Percentiles rank a stretch among this genome's conserved stretches.
Conservation (phyloP, 2,329 filamentous ascomycete genomes). For the Cordyceps fumosorosea region DNA sequence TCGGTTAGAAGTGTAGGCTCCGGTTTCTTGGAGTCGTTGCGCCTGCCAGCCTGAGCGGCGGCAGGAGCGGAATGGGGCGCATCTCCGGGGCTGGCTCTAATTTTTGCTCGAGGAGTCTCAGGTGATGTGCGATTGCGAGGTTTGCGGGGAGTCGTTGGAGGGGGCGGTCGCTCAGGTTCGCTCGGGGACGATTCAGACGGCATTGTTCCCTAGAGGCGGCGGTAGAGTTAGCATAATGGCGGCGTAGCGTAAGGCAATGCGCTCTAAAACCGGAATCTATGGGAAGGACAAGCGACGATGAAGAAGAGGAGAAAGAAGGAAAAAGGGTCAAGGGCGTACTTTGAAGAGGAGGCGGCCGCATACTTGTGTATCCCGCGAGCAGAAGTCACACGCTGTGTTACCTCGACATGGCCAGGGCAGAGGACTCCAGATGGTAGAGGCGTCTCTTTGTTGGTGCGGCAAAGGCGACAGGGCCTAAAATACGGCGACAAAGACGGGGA, state of each 20-base stretch:
- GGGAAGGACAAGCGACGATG: not conserved
- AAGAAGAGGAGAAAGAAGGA: not conserved
- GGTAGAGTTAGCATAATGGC: constrained; percentile 1
- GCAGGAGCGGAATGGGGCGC: constrained; percentile 40
- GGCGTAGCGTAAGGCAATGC: not conserved
- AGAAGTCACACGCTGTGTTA: constrained; percentile 6
- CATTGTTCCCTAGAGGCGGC: constrained; percentile 2
- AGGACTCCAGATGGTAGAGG: not conserved
- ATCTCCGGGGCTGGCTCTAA: constrained; percentile 12
- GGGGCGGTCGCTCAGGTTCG: constrained; percentile 5
- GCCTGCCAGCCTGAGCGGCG: constrained; percentile 24
- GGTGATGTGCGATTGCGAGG: not conserved
- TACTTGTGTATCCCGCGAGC: constrained; percentile 11
- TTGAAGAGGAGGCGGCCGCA: constrained; percentile 5
- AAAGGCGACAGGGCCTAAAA: not conserved
- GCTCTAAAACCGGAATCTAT: not conserved
- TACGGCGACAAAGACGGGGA: not conserved
- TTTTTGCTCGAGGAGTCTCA: constrained; percentile 14
- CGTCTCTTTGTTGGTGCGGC: not conserved
- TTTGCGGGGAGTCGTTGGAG: constrained; percentile 12
- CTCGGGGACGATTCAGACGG: constrained; percentile 12
- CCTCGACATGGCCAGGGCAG: constrained; percentile 7
- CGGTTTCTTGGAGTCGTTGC: constrained; percentile 32
- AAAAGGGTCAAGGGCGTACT: not conserved
- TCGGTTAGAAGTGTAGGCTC: constrained; percentile 46